These are phyloP conservation scores for Coniosporium tulheliwenetii DNA, from an alignment of 2,329 filamentous ascomycete species.

Conservation along the genomic window DNA sequence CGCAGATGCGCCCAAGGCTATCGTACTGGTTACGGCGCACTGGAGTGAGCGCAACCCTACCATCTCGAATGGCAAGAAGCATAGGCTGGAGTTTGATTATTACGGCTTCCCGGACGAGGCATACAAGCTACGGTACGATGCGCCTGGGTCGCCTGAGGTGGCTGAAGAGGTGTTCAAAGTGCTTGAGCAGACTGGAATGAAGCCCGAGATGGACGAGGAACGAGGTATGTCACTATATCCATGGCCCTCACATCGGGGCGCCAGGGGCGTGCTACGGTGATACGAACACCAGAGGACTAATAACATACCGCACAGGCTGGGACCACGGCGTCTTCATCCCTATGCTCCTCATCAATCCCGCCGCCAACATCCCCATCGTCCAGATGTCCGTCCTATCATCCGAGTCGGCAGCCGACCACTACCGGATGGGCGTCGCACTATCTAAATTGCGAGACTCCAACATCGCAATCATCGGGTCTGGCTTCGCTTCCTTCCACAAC, in stretches of 20 bases:
- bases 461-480: slow-evolving; percentile 44
- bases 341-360: slow-evolving; percentile 37
- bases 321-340: slow-evolving; percentile 48
- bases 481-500: slow-evolving; percentile 44
- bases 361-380: slow-evolving; percentile 38
- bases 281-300: not conserved
- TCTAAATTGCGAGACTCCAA: slow-evolving; percentile 32
- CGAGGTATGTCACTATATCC: slow-evolving; percentile 11
- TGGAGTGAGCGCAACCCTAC: slow-evolving; percentile 35
- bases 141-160: slow-evolving; percentile 37
- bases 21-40: slow-evolving; percentile 43
- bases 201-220: slow-evolving; percentile 13
- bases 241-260: not conserved
- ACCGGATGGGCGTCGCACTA: slow-evolving; percentile 38
- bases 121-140: slow-evolving; percentile 41
- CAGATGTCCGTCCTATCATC: slow-evolving; percentile 39
- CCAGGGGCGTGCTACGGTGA: not conserved
- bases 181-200: slow-evolving; percentile 31
- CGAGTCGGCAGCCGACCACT: slow-evolving; percentile 34
- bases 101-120: slow-evolving; percentile 40
- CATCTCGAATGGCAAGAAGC: slow-evolving; percentile 34
- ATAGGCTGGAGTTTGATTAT: slow-evolving; percentile 42
- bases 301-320: slow-evolving; percentile 25
- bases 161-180: slow-evolving; percentile 33
- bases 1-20: slow-evolving; percentile 32